These are phyloP conservation scores for Calcarisporium arbuscula DNA, from an alignment of 2,329 filamentous ascomycete genomes.

Conservation along the genomic window DNA sequence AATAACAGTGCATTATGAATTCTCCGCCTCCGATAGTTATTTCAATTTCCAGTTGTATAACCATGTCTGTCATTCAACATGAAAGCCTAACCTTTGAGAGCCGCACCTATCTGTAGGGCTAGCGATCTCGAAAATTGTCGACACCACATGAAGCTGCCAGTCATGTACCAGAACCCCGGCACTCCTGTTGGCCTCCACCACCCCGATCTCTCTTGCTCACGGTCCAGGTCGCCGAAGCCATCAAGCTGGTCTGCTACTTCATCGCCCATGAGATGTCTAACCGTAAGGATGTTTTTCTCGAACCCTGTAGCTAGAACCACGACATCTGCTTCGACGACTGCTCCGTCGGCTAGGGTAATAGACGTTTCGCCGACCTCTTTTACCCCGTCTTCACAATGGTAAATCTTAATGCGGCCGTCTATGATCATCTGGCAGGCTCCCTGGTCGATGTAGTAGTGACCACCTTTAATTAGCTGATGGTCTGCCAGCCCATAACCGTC, in stretches of 20 bases:
- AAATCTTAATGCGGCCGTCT: constrained; percentile 34
- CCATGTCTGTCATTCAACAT: too few species aligned
- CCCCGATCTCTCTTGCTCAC: constrained; percentile 20
- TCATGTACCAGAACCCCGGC: constrained; percentile 32
- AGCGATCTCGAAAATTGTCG: constrained; percentile 28
- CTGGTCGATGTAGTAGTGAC: constrained; percentile 37
- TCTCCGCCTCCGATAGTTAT: too few species aligned
- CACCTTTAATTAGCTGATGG: constrained; percentile 30
- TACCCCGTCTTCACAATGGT: constrained; percentile 22
- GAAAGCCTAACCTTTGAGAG: too few species aligned
- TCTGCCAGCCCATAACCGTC: constrained; percentile 28
- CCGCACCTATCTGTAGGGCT: constrained; percentile 36
- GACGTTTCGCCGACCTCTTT: constrained; percentile 20
- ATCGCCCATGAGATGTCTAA: constrained; percentile 28
- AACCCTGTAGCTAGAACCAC: constrained; percentile 38
- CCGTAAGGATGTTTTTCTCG: constrained; percentile 28
- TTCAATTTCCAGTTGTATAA: too few species aligned
- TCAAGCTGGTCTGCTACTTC: constrained; percentile 24
- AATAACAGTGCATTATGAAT: too few species aligned
- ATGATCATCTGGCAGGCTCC: constrained; percentile 31
- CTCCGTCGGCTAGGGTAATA: constrained; percentile 24
- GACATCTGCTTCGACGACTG: constrained; percentile 30
- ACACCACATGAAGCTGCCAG: constrained; percentile 26
- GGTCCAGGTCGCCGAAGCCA: constrained; percentile 31
- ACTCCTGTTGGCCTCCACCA: constrained; percentile 29